Evolutionary conservation across 108 stramenopile species (phyloP).

Genomic region (Phaeodactylum tricornutum): DNA sequence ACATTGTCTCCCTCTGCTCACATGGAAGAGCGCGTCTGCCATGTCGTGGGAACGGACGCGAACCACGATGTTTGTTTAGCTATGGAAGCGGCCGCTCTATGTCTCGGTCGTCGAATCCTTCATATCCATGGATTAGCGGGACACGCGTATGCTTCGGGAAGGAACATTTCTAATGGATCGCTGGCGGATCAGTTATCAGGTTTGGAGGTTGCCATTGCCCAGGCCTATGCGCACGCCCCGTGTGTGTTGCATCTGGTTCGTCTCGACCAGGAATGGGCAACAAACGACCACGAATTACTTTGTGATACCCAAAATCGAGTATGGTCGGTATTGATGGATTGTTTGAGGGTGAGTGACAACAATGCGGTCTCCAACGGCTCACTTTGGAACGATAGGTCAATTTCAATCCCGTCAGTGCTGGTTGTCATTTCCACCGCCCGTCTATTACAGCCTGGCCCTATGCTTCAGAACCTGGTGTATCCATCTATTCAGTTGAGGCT

Average conservation of each 20-base stretch:
- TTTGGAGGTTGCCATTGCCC: slow-evolving; percentile 41
- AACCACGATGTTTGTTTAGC: slow-evolving; percentile 40
- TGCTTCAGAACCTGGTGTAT: slow-evolving; percentile 32
- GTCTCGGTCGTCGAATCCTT: slow-evolving; percentile 47
- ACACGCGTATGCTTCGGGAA: slow-evolving; percentile 19
- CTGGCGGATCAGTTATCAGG: slow-evolving; percentile 58
- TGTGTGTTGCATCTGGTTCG: slow-evolving; percentile 55
- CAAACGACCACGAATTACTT: slow-evolving; percentile 29
- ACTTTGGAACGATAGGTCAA: neutral
- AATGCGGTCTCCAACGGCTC: neutral
- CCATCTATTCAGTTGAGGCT: slow-evolving; percentile 28
- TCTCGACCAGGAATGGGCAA: slow-evolving; percentile 47
- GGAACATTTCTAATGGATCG: slow-evolving; percentile 28
- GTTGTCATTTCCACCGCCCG: slow-evolving; percentile 43
- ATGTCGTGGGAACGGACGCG: slow-evolving; percentile 39
- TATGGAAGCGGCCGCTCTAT: slow-evolving; percentile 49
- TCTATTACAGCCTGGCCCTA: slow-evolving; percentile 45
- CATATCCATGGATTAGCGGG: slow-evolving; percentile 57
- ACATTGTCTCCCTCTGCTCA: neutral
- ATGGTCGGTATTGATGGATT: slow-evolving; percentile 40
- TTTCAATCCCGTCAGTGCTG: slow-evolving; percentile 26
- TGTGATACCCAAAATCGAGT: slow-evolving; percentile 45
- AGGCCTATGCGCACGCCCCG: slow-evolving; percentile 37
- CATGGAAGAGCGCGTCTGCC: slow-evolving; percentile 32
- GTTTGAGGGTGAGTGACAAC: slow-evolving; percentile 1